Conservation (phyloP, 768 basidiomycete species). For the Pisolithus microcarpus region DNA sequence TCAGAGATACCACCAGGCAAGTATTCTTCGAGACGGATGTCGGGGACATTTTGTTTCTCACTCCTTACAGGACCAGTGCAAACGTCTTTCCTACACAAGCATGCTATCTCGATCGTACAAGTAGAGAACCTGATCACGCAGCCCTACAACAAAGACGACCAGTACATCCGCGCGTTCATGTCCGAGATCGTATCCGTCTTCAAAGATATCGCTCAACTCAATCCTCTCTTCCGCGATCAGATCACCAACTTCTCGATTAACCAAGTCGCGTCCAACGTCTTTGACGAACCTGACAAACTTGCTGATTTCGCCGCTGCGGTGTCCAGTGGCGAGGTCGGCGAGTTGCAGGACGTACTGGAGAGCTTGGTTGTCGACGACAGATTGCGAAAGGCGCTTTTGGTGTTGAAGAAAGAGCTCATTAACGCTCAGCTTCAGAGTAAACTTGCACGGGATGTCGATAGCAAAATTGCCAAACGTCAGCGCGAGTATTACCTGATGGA, state of each 20-base stretch:
- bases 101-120: conserved; percentile 80
- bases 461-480: conserved; percentile 90
- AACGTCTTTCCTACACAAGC: conserved; percentile 77
- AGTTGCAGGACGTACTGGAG: conserved; percentile 92
- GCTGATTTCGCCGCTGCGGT: conserved; percentile 98
- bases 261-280: conserved; percentile 87
- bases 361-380: conserved; percentile 80
- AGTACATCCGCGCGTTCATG: conserved; percentile 93
- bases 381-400: conserved; percentile 80
- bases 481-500: conserved; percentile 96
- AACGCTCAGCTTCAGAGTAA: conserved; percentile 94
- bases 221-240: conserved; percentile 96
- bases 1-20: conserved; percentile 21
- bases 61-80: conserved; percentile 51
- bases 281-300: conserved; percentile 95
- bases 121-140: conserved; percentile 77
- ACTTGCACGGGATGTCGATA: conserved; percentile 87
- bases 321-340: conserved; percentile 84
- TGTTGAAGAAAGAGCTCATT: conserved; percentile 96
- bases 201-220: conserved; percentile 93
- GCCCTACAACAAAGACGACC: conserved; percentile 87
- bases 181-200: conserved; percentile 94
- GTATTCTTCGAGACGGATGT: background rate
- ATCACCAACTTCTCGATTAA: conserved; percentile 95
- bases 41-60: background rate